Conservation (phyloP, 2,329 filamentous ascomycete species). For the Neonectria punicea region DNA sequence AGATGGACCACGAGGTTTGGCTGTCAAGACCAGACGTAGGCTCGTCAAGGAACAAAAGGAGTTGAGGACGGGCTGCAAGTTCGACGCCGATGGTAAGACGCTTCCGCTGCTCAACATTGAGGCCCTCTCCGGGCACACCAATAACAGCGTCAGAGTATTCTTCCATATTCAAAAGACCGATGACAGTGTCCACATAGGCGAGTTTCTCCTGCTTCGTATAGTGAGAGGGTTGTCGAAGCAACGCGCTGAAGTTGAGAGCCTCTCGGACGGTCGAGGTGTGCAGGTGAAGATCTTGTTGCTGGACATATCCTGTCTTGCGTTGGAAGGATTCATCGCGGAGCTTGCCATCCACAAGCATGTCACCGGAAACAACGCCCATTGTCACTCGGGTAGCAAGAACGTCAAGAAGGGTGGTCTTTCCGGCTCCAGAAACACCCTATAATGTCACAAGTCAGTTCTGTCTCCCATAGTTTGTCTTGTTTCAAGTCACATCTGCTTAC, state of each 20-base stretch:
- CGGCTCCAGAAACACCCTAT: conserved; percentile 76
- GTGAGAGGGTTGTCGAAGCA: conserved; percentile 79
- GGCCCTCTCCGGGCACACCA: conserved; percentile 65
- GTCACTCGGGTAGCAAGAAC: conserved; percentile 83
- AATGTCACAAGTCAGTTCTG: neutral
- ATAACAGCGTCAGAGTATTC: conserved; percentile 72
- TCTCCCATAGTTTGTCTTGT: neutral
- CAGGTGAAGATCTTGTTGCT: conserved; percentile 87
- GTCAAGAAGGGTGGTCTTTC: conserved; percentile 88
- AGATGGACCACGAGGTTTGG: conserved; percentile 68
- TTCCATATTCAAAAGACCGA: conserved; percentile 69
- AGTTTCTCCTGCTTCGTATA: conserved; percentile 77
- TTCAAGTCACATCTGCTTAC: conserved; percentile 48
- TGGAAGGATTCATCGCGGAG: conserved; percentile 82
- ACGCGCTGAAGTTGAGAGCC: conserved; percentile 81
- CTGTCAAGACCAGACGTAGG: conserved; percentile 69
- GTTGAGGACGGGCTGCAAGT: conserved; percentile 61
- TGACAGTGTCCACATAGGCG: conserved; percentile 82
- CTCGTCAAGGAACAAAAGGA: conserved; percentile 69
- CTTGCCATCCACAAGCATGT: conserved; percentile 73
- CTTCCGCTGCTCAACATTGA: conserved; percentile 69
- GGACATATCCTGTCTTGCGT: conserved; percentile 88
- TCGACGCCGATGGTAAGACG: conserved; percentile 67
- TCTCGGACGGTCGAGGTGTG: conserved; percentile 84
- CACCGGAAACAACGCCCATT: conserved; percentile 86